A percentile compares a stretch with the other conserved stretches of the same genome.
phyloP scores from a whole-genome alignment of 768 basidiomycete species.

The Boletus pseudo-olivaceus region DNA sequence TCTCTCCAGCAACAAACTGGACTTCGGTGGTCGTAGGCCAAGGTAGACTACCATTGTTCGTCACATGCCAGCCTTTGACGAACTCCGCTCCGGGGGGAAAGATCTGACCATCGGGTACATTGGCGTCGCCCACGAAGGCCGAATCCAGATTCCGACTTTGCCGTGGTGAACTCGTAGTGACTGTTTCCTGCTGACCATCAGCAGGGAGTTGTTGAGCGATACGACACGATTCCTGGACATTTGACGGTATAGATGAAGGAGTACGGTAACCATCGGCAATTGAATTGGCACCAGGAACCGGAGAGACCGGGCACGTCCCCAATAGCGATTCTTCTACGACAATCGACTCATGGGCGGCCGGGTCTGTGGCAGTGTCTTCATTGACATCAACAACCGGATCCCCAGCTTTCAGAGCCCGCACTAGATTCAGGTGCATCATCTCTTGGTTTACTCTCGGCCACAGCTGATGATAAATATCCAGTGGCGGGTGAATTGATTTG shows the following conservation, averaged over 20 bases:
- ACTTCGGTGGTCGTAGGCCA: slow-evolving; percentile 73
- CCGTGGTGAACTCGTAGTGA: not conserved
- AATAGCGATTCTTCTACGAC: slow-evolving; percentile 30
- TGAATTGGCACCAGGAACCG: slow-evolving; percentile 17
- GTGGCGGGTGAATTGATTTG: not conserved
- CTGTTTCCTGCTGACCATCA: not conserved
- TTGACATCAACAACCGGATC: not conserved
- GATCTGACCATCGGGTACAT: slow-evolving; percentile 68
- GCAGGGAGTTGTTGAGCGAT: not conserved
- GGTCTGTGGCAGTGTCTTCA: not conserved
- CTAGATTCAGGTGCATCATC: slow-evolving; percentile 31
- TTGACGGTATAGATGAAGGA: slow-evolving; percentile 11
- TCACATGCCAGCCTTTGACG: slow-evolving; percentile 76
- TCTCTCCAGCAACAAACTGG: slow-evolving; percentile 67
- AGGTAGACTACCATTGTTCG: slow-evolving; percentile 56
- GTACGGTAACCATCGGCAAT: slow-evolving; percentile 31
- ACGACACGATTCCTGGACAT: not conserved
- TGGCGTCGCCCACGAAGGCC: slow-evolving; percentile 60
- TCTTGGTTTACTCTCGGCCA: slow-evolving; percentile 39
- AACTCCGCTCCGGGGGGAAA: slow-evolving; percentile 86
- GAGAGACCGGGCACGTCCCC: slow-evolving; percentile 8
- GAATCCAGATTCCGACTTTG: slow-evolving; percentile 39
- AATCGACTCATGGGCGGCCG: slow-evolving; percentile 23
- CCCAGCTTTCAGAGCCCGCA: not conserved
- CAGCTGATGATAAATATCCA: slow-evolving; percentile 24